phyloP scores from a whole-genome alignment of 1,284 basidiomycete species.

The Flammula alnicola region DNA sequence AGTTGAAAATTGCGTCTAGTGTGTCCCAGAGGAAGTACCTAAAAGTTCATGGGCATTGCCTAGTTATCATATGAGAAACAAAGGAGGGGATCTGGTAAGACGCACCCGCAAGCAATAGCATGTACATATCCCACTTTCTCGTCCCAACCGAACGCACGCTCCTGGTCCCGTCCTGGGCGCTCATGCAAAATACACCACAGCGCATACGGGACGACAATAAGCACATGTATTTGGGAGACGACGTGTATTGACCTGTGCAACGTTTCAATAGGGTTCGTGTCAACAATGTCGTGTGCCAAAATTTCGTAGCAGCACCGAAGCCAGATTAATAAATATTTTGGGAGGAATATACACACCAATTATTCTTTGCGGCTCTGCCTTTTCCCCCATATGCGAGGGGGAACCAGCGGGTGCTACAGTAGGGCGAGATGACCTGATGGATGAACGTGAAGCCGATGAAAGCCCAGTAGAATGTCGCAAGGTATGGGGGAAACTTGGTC shows the following conservation, averaged over 20 bases:
- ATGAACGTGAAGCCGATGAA: slow-evolving; percentile 51
- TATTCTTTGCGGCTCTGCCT: slow-evolving; percentile 48
- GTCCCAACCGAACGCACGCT: slow-evolving; percentile 65
- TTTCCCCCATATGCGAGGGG: slow-evolving; percentile 48
- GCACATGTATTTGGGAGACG: slow-evolving; percentile 58
- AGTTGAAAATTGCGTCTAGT: slow-evolving; percentile 58
- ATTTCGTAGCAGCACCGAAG: neutral
- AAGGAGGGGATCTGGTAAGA: slow-evolving; percentile 14
- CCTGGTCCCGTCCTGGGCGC: slow-evolving; percentile 40
- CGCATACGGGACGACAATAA: slow-evolving; percentile 55
- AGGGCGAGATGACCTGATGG: slow-evolving; percentile 56
- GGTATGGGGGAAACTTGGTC: slow-evolving; percentile 38
- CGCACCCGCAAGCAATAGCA: slow-evolving; percentile 60
- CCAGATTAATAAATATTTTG: neutral
- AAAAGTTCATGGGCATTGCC: neutral
- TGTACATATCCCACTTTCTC: slow-evolving; percentile 48
- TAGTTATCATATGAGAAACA: neutral
- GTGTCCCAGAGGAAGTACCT: slow-evolving; percentile 71
- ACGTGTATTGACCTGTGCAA: slow-evolving; percentile 54
- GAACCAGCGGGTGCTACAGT: slow-evolving; percentile 46
- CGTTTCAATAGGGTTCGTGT: too few species aligned
- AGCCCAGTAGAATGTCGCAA: slow-evolving; percentile 59
- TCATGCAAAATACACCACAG: slow-evolving; percentile 43
- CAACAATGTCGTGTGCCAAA: too few species aligned
- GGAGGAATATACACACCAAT: slow-evolving; percentile 49